Percentiles rank a stretch among this genome's conserved stretches.
phyloP scores from a whole-genome alignment of 192 early-diverging fungal genomes.

The Backusella tarrabulga region DNA sequence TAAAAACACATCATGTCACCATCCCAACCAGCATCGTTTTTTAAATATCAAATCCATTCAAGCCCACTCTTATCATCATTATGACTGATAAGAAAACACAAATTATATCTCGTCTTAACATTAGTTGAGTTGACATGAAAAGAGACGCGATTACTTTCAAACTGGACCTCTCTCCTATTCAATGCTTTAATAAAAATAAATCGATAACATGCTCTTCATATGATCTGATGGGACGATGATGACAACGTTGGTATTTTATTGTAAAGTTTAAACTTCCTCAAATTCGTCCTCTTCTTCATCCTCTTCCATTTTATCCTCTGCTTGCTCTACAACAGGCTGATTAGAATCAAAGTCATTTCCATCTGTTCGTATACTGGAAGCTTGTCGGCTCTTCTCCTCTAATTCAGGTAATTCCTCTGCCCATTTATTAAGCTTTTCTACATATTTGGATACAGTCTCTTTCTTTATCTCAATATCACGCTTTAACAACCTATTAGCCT shows the following conservation, averaged over 20 bases:
- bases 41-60: neutral
- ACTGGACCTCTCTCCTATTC: neutral
- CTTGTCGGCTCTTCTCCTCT: constrained; percentile 1
- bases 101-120: neutral
- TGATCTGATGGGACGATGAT: neutral
- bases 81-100: neutral
- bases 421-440: constrained; percentile 2
- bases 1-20: too few species aligned
- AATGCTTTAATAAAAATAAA: neutral
- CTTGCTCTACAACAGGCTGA: neutral
- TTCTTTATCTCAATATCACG: neutral
- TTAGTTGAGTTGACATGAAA: neutral
- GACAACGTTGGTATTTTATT: neutral
- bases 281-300: neutral
- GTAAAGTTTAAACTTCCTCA: neutral
- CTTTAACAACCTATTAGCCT: neutral
- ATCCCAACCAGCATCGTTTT: too few species aligned
- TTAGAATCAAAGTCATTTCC: neutral
- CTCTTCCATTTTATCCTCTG: neutral
- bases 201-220: neutral
- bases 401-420: neutral
- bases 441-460: neutral
- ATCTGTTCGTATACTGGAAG: neutral
- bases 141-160: neutral
- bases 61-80: neutral